Conservation (phyloP, 805 yeast species). For the Myxozyma kluyveri region DNA sequence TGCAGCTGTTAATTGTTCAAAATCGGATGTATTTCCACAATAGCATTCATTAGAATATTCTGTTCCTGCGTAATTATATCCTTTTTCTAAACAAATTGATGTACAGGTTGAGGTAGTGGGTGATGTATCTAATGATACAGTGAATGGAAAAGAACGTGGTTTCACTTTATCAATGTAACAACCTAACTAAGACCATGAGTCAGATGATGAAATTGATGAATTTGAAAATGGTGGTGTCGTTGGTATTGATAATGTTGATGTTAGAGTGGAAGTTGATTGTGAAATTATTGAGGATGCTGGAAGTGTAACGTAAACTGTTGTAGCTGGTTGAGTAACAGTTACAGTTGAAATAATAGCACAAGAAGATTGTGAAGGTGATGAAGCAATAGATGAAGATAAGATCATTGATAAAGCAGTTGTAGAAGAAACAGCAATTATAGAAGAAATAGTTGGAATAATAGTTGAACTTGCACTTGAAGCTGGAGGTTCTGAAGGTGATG, state of each 20-base stretch:
- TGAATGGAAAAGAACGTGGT: background rate
- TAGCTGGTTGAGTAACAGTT: too few species aligned
- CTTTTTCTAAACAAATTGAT: background rate
- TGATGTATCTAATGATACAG: background rate
- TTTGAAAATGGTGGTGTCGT: too few species aligned
- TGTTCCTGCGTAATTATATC: background rate
- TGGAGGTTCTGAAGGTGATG: too few species aligned
- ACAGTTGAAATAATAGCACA: too few species aligned
- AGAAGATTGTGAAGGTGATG: background rate
- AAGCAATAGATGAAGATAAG: background rate
- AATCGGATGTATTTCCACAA: background rate
- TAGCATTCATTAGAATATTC: background rate
- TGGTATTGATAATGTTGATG: too few species aligned
- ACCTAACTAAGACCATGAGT: background rate
- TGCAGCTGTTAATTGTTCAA: too few species aligned
- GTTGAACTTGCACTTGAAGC: too few species aligned
- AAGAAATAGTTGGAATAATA: background rate
- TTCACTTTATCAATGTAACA: background rate
- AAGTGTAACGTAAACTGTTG: too few species aligned
- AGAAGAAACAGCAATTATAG: background rate
- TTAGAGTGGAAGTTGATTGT: too few species aligned
- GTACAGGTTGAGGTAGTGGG: background rate
- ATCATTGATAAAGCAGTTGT: background rate
- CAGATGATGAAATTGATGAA: too few species aligned
- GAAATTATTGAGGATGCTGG: too few species aligned